Percentiles rank a stretch among this genome's conserved stretches.
phyloP scores from a whole-genome alignment of 352 stramenopile species.

The Pythium angustatum region DNA sequence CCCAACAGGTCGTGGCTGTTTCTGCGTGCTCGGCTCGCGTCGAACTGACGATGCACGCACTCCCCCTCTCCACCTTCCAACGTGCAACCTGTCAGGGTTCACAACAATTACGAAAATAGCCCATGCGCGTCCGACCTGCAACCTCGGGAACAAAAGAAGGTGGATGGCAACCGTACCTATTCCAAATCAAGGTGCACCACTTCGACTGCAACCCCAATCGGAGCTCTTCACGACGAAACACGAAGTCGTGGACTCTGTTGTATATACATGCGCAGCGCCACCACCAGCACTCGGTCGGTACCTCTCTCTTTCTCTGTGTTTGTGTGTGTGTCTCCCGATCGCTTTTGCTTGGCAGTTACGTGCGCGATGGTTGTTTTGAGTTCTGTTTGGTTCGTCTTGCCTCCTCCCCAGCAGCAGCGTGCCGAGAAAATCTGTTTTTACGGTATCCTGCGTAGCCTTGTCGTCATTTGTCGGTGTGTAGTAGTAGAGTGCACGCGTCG shows the following conservation, averaged over 20 bases:
- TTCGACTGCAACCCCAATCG: not conserved
- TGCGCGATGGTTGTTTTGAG: too few relatives aligned
- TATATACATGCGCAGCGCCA: not conserved
- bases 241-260: not conserved
- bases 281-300: not conserved
- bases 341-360: too few relatives aligned
- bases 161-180: not conserved
- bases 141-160: not conserved
- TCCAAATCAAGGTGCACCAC: slow-evolving; percentile 3
- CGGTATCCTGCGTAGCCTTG: too few relatives aligned
- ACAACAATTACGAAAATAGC: slow-evolving; percentile 21
- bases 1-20: slow-evolving; percentile 16
- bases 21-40: not conserved
- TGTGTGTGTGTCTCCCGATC: not conserved
- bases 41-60: slow-evolving; percentile 2
- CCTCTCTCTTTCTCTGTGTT: not conserved
- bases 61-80: not conserved
- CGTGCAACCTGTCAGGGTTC: slow-evolving; percentile 5
- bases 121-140: not conserved
- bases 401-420: too few relatives aligned
- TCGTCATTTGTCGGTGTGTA: not conserved
- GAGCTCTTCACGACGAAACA: not conserved
- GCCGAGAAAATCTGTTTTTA: too few relatives aligned
- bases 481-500: not conserved
- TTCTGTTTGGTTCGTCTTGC: too few relatives aligned